Evolutionary conservation across 1,284 basidiomycete species (phyloP), one percentile per base, ranked within the genome.

Genomic region (Rhodotorula sp.): DNA sequence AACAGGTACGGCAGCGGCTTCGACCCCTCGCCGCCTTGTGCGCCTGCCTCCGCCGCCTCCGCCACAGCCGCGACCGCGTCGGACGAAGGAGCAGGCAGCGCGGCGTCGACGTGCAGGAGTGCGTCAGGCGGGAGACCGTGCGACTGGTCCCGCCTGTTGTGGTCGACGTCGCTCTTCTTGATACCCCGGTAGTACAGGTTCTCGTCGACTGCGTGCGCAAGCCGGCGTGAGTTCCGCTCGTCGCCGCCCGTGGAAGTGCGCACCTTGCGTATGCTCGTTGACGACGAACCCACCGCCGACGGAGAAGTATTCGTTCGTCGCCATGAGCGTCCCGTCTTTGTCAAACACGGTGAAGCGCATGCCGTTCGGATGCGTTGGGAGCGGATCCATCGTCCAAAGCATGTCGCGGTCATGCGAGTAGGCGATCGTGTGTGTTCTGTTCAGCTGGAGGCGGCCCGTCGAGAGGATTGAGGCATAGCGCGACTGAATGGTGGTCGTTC

Each of bases 101-200:
- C 51, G 8, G 29, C 17, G 17, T 32, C 51, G 29, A 32, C 51
- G 15, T 58, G 32, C 9, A 50, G 46, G 37, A 66, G 67, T 29
- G 51, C 41, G 34, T 48, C 53, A 55, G 41, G n/a, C 44, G 48
- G 55, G 81, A 27, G 51, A 36, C 75, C 73, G 60, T 74, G 71
- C 6, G 72, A 61, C 44, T 77, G 91, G 75, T 91, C 87, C 37
- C 93, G 83, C 44, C 95, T 87, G 37, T 90, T 89, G 32, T 87
- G 87, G 66, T 90, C 89, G 10, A 95, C 94, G 21, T 85, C 85
- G 61, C 85, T 84, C 80, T 94, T 91, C 80, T 94, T 88, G n/a
- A 95, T 91, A n/a, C 92, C 89, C 81, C 94, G 94, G 85, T 97
- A 97, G 81, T 93, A 97, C 75, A 97, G 81, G 81, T 98, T 97